A percentile compares a stretch with the other conserved stretches of the same genome.
Conservation (phyloP, 495 filamentous ascomycete species). For the Aspergillus ellipticus region DNA sequence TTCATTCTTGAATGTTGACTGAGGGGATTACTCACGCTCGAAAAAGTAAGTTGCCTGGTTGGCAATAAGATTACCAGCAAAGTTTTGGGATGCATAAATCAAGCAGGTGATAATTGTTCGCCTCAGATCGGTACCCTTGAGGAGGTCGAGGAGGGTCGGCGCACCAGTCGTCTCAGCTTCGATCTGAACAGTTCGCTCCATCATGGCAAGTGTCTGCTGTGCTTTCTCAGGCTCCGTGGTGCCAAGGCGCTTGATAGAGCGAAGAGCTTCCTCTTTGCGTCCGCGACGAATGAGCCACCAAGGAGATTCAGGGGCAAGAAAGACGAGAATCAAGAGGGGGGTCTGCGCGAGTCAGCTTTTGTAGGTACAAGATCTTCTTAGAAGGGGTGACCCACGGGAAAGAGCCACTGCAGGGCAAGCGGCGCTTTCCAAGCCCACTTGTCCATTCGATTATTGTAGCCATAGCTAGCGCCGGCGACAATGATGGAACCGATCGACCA, state of each 20-base stretch:
- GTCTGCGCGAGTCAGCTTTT: conserved; percentile 21
- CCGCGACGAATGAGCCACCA: conserved; percentile 55
- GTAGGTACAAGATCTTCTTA: background rate
- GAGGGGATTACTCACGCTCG: conserved; percentile 30
- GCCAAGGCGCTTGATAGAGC: conserved; percentile 58
- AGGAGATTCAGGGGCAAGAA: conserved; percentile 63
- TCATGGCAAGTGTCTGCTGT: conserved; percentile 67
- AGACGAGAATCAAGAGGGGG: conserved; percentile 59
- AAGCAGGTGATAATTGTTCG: conserved; percentile 65
- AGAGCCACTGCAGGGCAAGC: conserved; percentile 73
- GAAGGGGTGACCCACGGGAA: conserved; percentile 40
- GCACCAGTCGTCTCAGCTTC: conserved; percentile 56
- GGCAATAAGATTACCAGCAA: conserved; percentile 59
- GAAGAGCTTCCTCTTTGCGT: conserved; percentile 57
- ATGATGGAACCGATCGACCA: conserved; percentile 73
- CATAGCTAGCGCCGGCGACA: conserved; percentile 60
- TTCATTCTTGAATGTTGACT: background rate
- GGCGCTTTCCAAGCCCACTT: conserved; percentile 58
- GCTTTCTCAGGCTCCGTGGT: conserved; percentile 51
- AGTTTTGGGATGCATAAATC: conserved; percentile 41
- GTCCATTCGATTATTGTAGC: conserved; percentile 43
- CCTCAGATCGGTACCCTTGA: conserved; percentile 62
- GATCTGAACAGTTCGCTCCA: conserved; percentile 65
- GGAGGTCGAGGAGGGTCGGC: conserved; percentile 59
- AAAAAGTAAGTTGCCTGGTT: conserved; percentile 78